These are phyloP conservation scores for Pythium biforme DNA, from an alignment of 352 stramenopile species.

Conservation along the genomic window DNA sequence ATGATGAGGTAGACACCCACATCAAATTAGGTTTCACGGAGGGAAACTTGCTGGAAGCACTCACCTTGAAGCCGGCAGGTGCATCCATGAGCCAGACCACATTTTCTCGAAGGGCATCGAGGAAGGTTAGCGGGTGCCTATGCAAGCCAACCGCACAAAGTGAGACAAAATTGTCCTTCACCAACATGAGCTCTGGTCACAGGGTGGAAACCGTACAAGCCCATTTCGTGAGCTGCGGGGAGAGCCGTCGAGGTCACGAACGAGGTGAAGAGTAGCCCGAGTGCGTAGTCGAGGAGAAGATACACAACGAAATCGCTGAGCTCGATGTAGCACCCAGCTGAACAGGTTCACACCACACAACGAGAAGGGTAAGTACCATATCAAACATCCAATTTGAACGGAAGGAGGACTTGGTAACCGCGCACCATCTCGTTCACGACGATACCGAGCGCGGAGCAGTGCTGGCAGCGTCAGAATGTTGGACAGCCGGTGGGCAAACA, in stretches of 20 bases:
- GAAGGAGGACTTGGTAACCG: too few relatives aligned
- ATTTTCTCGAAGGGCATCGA: conserved; percentile 48
- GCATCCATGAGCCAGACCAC: conserved; percentile 77
- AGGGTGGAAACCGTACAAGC: neutral
- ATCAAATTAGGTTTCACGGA: neutral
- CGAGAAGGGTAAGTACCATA: neutral
- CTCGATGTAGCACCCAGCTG: neutral
- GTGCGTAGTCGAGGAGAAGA: conserved; percentile 5
- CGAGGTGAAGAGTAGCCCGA: conserved; percentile 25
- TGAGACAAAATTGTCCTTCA: neutral
- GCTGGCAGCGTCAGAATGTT: conserved; percentile 1
- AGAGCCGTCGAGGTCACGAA: conserved; percentile 12
- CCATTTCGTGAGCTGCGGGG: conserved; percentile 3
- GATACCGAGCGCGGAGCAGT: conserved; percentile 13
- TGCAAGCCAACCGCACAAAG: neutral
- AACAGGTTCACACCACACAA: neutral
- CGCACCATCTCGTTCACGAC: neutral
- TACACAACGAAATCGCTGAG: conserved; percentile 11
- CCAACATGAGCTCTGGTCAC: neutral
- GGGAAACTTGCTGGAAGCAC: neutral
- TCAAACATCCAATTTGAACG: neutral
- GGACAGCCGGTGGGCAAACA: conserved; percentile 7
- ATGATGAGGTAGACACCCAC: neutral
- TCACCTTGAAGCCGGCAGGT: conserved; percentile 72
- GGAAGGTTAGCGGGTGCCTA: conserved; percentile 22